Conservation (phyloP, 768 basidiomycete genomes). For the Tulasnella sp. region DNA sequence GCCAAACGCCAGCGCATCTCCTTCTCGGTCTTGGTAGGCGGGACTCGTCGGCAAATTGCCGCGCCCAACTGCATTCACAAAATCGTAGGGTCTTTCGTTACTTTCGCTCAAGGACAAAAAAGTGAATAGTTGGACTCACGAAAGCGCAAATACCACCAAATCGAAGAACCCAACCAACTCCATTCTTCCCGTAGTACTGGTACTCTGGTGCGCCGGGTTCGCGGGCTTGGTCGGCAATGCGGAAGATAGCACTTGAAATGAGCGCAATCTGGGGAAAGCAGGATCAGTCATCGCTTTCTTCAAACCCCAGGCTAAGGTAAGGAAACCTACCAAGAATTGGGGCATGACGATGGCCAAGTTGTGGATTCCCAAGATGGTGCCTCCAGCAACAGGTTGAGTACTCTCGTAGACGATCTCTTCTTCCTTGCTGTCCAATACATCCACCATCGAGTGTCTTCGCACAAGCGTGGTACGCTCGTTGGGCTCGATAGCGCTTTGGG, state of each 20-base stretch:
- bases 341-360: constrained; percentile 95
- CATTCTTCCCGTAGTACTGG: constrained; percentile 75
- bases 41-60: constrained; percentile 73
- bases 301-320: neutral
- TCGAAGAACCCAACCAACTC: constrained; percentile 91
- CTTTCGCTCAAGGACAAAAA: constrained; percentile 14
- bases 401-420: constrained; percentile 40
- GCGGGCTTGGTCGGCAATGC: constrained; percentile 66
- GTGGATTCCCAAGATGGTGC: constrained; percentile 92
- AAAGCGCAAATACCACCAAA: constrained; percentile 89
- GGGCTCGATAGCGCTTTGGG: constrained; percentile 32
- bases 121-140: constrained; percentile 42
- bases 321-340: constrained; percentile 78
- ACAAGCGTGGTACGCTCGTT: constrained; percentile 45
- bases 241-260: constrained; percentile 86
- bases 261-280: constrained; percentile 65
- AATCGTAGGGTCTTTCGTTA: constrained; percentile 1
- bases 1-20: constrained; percentile 82
- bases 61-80: constrained; percentile 62
- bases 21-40: constrained; percentile 89
- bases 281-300: constrained; percentile 33
- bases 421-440: constrained; percentile 39
- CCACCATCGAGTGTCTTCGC: constrained; percentile 45
- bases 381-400: constrained; percentile 70
- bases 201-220: constrained; percentile 55